A percentile compares a stretch with the other conserved stretches of the same genome.
These are phyloP conservation scores for Tulasnella calospora DNA, from an alignment of 768 basidiomycete species.

Conservation along the genomic window DNA sequence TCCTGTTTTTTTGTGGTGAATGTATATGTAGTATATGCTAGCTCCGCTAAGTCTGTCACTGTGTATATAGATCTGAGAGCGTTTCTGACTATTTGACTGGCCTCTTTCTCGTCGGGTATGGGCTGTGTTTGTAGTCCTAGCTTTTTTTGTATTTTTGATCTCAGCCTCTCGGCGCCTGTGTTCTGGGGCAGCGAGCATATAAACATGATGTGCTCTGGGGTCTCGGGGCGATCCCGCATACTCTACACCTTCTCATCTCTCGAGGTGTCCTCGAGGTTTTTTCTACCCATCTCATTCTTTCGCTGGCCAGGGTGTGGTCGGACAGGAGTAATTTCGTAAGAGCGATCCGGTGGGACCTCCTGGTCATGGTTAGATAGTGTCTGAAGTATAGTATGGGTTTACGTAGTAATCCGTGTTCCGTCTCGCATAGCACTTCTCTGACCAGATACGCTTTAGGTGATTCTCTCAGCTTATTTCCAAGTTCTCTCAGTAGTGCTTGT, in stretches of 20 bases:
- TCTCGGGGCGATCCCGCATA: neutral
- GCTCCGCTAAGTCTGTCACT: neutral
- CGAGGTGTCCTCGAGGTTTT: neutral
- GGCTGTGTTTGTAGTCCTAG: neutral
- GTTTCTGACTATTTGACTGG: neutral
- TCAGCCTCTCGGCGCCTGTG: neutral
- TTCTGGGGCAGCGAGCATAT: neutral
- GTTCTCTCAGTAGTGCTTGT: neutral
- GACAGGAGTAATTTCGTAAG: slow-evolving; percentile 25
- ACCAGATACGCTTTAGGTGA: neutral
- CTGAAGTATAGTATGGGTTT: neutral
- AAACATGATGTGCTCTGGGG: neutral
- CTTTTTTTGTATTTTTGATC: neutral
- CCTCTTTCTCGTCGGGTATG: neutral
- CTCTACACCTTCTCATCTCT: neutral
- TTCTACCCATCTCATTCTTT: slow-evolving; percentile 14
- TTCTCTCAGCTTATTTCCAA: neutral
- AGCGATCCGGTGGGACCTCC: slow-evolving; percentile 23
- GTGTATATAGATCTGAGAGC: neutral
- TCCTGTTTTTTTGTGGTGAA: neutral
- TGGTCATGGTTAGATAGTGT: neutral
- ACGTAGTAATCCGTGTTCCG: neutral
- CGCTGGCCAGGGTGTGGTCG: slow-evolving; percentile 30
- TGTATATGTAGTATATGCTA: neutral
- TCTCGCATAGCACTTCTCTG: neutral